Conservation (phyloP, 208 protist genomes). For the Crithidia thermophila region DNA sequence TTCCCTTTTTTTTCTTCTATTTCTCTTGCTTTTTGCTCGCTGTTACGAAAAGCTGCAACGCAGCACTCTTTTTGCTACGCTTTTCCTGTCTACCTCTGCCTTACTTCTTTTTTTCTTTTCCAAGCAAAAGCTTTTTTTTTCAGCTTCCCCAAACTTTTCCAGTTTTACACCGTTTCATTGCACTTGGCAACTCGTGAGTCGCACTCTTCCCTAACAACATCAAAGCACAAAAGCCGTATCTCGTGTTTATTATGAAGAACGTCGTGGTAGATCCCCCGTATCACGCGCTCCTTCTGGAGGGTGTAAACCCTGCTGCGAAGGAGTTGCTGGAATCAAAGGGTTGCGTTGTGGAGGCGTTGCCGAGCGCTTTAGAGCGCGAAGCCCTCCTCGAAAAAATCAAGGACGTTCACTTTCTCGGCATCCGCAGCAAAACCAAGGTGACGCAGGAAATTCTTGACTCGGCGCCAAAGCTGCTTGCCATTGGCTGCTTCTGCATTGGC, state of each 20-base stretch:
- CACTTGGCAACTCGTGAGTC: neutral
- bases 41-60: neutral
- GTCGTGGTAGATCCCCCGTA: slow-evolving; percentile 47
- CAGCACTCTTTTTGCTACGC: neutral
- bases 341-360: slow-evolving; percentile 78
- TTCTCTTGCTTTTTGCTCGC: neutral
- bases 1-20: neutral
- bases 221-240: neutral
- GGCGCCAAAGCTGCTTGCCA: slow-evolving; percentile 79
- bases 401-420: slow-evolving; percentile 90
- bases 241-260: slow-evolving; percentile 35
- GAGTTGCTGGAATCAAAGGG: slow-evolving; percentile 77
- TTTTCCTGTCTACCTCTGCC: neutral
- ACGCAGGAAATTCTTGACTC: slow-evolving; percentile 70
- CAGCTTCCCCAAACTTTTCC: neutral
- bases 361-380: slow-evolving; percentile 56
- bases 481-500: slow-evolving; percentile 96
- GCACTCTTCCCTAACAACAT: neutral
- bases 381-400: slow-evolving; percentile 84
- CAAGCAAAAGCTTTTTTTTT: neutral
- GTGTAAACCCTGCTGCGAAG: slow-evolving; percentile 76
- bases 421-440: slow-evolving; percentile 93
- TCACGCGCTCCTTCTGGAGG: slow-evolving; percentile 85
- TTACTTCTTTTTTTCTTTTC: slow-evolving; percentile 1
- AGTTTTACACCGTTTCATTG: neutral